Evolutionary conservation across 495 filamentous ascomycete genomes (phyloP).

Genomic region (Hypoxylon trugodes): DNA sequence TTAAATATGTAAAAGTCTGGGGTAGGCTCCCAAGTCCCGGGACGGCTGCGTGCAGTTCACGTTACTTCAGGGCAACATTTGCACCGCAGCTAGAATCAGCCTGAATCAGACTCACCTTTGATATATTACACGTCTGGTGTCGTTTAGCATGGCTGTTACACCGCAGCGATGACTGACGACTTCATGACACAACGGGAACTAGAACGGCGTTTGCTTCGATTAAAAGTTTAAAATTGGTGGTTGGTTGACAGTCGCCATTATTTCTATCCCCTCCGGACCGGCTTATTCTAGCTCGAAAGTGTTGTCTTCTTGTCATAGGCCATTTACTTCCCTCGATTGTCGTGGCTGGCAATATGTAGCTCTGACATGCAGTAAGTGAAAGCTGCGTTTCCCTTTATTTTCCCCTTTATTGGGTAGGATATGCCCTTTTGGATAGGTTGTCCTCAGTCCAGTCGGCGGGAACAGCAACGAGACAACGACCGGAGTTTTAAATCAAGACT

Average conservation of each 20-base stretch:
- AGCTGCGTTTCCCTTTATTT: constrained; percentile 3
- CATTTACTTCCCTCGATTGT: not conserved
- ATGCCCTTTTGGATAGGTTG: not conserved
- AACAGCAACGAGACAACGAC: not conserved
- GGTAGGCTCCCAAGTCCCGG: constrained; percentile 39
- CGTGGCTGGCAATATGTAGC: constrained; percentile 17
- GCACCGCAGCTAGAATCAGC: constrained; percentile 27
- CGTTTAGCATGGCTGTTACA: constrained; percentile 30
- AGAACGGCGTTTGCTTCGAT: not conserved
- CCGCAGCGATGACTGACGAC: constrained; percentile 22
- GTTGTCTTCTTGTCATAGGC: constrained; percentile 25
- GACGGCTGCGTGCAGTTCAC: constrained; percentile 27
- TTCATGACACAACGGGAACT: constrained; percentile 22
- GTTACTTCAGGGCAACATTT: constrained; percentile 21
- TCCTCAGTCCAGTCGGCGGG: not conserved
- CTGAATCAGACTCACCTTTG: constrained; percentile 22
- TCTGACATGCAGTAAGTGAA: constrained; percentile 31
- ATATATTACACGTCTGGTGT: constrained; percentile 12
- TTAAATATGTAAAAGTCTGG: constrained; percentile 28
- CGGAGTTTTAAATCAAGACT: no score
- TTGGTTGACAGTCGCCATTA: not conserved
- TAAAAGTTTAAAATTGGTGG: not conserved
- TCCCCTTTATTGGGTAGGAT: not conserved
- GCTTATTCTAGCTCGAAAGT: constrained; percentile 8
- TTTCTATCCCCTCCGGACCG: not conserved